Evolutionary conservation across 2,329 filamentous ascomycete species (phyloP).

Genomic region (Aspergillus sp.): DNA sequence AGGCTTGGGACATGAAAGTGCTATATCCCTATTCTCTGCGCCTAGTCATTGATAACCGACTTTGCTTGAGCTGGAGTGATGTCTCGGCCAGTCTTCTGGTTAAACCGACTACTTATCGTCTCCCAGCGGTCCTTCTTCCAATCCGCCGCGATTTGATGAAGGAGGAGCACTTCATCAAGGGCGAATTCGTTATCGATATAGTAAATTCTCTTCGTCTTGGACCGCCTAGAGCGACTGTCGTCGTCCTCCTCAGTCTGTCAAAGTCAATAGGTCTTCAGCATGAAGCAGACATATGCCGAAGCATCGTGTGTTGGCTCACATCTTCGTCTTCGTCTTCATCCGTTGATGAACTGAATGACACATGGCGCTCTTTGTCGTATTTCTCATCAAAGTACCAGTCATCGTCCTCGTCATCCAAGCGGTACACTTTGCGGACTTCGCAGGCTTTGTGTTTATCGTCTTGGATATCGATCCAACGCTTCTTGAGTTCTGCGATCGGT

Average conservation of each 20-base stretch:
- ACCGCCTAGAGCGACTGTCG: background rate
- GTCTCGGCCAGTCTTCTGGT: conserved; percentile 49
- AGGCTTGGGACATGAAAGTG: background rate
- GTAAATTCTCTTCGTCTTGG: conserved; percentile 16
- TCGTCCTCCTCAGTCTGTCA: background rate
- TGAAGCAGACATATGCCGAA: background rate
- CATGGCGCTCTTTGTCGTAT: conserved; percentile 8
- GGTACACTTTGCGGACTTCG: background rate
- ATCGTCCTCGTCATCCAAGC: background rate
- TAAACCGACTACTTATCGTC: conserved; percentile 49
- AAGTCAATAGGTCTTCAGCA: background rate
- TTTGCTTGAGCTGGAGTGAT: conserved; percentile 43
- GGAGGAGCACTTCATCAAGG: conserved; percentile 29
- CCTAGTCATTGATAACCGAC: conserved; percentile 15
- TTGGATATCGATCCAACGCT: conserved; percentile 20
- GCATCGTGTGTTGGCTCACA: conserved; percentile 11
- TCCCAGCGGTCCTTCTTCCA: conserved; percentile 49
- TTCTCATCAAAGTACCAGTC: background rate
- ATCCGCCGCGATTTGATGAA: conserved; percentile 46
- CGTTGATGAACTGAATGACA: conserved; percentile 19
- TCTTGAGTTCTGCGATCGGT: conserved; percentile 24
- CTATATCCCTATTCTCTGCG: background rate
- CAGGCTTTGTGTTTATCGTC: background rate
- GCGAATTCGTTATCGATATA: conserved; percentile 29
- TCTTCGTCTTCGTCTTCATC: conserved; percentile 8